Base-by-base conservation (phyloP, 306 rosid species). In the Rubus idaeus region DNA sequence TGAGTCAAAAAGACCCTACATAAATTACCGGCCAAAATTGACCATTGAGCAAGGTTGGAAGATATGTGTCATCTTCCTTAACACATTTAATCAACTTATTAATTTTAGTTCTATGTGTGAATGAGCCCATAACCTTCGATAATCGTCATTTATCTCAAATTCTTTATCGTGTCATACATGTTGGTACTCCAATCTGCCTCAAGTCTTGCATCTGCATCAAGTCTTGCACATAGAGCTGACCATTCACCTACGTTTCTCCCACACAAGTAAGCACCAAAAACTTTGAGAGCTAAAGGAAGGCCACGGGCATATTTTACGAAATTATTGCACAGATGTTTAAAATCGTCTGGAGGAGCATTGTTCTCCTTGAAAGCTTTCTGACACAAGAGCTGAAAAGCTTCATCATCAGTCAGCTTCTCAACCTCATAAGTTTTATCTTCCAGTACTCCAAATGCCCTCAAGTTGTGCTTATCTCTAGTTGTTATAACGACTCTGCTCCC, bases 401-500 rank as follows among this genome's bases (percentile, higher is more conserved):
- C 56, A 5, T 6, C 5, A 46, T 11, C 11, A 17, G 6, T 44
- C 8, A 77, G 23, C n/a, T 20, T 62, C 35, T 68, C 58, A 8
- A 77, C 75, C 45, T 68, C 72, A 3, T 77, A 77, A 9, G n/a
- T 56, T 14, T 16, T 10, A 2, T 30, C 57, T 26, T 41, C 44
- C 5, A 1, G 14, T 41, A 67, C 41, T 45, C 23, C 46, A 44
- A 9, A 46, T 1, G 5, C 4, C 16, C 7, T 45, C 39, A n/a
- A n/a, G n/a, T n/a, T n/a, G 68, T 10, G 17, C 41, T 46, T 51
- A 8, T 77, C 80, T 68, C 80, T 55, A 0, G 75, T 56, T 57
- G 75, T 77, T 13, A 68, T 35, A 30, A 77, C 68, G 39, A 77
- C 58, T 77, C 75, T 39, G 42, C 80, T 77, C 5, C 80, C 80